Conservation (phyloP, 75 land plant genomes). For the Azolla pinnata region DNA sequence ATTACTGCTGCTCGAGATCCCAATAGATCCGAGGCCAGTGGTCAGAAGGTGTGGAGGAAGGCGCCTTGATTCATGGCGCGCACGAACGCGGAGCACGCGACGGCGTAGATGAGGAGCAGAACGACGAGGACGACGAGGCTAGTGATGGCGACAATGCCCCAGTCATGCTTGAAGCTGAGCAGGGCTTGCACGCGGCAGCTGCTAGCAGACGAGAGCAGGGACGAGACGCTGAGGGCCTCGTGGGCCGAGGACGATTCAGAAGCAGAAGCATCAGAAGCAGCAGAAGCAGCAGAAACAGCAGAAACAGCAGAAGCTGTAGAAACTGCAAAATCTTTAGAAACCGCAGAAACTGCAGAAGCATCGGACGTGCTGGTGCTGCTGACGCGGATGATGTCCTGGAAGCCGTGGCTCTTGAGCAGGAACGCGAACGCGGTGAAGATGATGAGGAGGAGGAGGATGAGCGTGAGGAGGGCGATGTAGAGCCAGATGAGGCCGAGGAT, state of each 20-base stretch:
- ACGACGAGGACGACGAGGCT: constrained; percentile 3
- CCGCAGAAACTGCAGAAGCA: too few species aligned
- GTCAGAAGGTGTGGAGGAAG: too few species aligned
- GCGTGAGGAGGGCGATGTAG: constrained; percentile 57
- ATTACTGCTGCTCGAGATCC: too few species aligned
- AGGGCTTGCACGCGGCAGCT: not conserved
- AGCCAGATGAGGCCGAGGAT: constrained; percentile 47
- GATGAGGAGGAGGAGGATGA: constrained; percentile 48
- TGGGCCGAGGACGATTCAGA: too few species aligned
- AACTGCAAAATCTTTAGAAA: too few species aligned
- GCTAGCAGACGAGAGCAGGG: not conserved
- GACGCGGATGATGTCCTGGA: not conserved
- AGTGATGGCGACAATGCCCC: constrained; percentile 1
- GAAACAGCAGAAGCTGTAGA: not conserved
- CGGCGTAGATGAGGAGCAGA: not conserved
- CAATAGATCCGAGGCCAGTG: too few species aligned
- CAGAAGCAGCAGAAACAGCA: not conserved
- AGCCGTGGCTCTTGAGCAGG: constrained; percentile 56
- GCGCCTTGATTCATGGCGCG: not conserved
- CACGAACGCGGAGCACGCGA: not conserved
- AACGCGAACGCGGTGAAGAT: constrained; percentile 64
- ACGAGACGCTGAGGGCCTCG: too few species aligned
- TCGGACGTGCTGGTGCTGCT: not conserved
- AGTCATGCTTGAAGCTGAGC: not conserved
- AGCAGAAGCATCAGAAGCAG: not conserved